Base-by-base conservation (phyloP, 108 stramenopile genomes). In the Skeletonema potamos region DNA sequence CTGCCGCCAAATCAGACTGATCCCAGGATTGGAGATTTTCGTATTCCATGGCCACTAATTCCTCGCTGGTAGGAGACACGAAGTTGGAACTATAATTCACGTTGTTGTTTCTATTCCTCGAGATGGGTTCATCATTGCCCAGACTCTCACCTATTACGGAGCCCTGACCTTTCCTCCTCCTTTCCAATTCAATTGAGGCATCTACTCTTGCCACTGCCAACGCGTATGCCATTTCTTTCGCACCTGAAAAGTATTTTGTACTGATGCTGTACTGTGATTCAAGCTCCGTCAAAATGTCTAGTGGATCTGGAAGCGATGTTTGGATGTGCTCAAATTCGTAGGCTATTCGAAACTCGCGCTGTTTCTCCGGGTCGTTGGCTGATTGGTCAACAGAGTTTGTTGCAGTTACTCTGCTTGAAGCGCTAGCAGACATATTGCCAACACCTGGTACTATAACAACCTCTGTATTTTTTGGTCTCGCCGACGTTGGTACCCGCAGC, bases 211-310 rank as follows among this genome's bases (percentile, higher is more conserved):
- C 71, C 36, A 79, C 78, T 13, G 78, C 78, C 30, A 79, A 55
- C 0, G 78, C 78, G 58, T 79, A 79, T n/a, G 62, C 78, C 78
- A 79, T 79, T 62, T 79, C 78, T 54, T 72, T 72, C 6, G 58
- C 55, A 20, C 78, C 78, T 30, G 72, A 34, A 51, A 79, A 79
- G 58, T 79, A 79, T 29, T 64, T 72, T 18, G 78, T 66, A 34
- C 63, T 58, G 27, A 79, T 67, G 37, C 51, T 43, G 55, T 72
- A 79, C 33, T 67, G 61, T 2, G 78, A 41, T 34, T 65, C 78
- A 15, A 79, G 66, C 41, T 79, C 78, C 5, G 58, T 9, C 48
- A 30, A 60, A 57, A 79, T 63, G 4, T 78, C 58, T 9, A 20
- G 27, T 2, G 60, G 48, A 18, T 55, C 24, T 24, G 68, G 62